These are phyloP conservation scores for Musa troglodytarum DNA, from an alignment of 176 grass and related monocot species.

Conservation along the genomic window DNA sequence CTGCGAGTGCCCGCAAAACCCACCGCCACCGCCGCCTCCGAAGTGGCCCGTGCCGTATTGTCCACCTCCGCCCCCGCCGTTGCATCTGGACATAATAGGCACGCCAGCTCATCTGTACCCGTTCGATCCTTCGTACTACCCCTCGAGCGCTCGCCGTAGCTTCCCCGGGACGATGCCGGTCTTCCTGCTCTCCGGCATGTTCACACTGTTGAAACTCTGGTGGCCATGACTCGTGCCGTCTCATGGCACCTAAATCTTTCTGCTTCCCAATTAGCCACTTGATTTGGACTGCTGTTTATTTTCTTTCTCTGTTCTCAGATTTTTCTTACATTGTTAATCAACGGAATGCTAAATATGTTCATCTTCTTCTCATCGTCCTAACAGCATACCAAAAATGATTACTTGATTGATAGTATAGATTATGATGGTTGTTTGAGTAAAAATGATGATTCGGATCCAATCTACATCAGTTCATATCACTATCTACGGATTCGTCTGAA, in stretches of 20 bases:
- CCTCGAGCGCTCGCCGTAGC: conserved; percentile 20
- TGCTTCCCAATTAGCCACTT: background rate
- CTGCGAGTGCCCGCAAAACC: conserved; percentile 21
- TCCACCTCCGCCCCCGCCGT: conserved; percentile 35
- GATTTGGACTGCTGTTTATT: background rate
- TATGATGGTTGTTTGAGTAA: no score
- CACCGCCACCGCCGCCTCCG: conserved; percentile 21
- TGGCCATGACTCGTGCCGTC: background rate
- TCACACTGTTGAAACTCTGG: conserved; percentile 6
- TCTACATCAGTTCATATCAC: no score
- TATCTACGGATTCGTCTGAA: no score
- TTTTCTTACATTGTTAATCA: no score
- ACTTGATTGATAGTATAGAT: no score
- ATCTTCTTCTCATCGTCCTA: no score
- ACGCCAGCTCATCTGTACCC: conserved; percentile 34
- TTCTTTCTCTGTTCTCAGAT: no score
- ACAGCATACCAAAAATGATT: no score
- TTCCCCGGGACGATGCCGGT: conserved; percentile 7
- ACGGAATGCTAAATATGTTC: no score
- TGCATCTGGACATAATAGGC: conserved; percentile 30
- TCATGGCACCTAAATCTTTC: background rate
- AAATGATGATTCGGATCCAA: no score
- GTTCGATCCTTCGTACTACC: conserved; percentile 45
- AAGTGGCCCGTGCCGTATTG: conserved; percentile 29
- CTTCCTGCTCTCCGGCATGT: conserved; percentile 12